Evolutionary conservation across 2,329 filamentous ascomycete genomes (phyloP), one percentile per base, ranked within the genome.

Genomic region (Pseudophaeomoniella oleicola): DNA sequence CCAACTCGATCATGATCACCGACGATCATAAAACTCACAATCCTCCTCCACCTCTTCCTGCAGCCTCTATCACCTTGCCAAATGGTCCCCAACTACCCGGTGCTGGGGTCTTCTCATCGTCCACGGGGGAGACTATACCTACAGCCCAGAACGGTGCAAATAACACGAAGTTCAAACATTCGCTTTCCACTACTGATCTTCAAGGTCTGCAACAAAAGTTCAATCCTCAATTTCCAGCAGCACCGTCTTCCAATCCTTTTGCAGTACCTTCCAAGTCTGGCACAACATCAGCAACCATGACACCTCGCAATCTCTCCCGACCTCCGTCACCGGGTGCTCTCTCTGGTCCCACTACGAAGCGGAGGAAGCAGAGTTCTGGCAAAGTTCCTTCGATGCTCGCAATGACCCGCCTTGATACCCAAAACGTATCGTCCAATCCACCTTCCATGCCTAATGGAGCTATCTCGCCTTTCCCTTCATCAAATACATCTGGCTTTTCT

Each of bases 1-100:
- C 84, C 14, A 77, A 80, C 38, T 82, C 85, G 1, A 93, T 96
- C 45, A 88, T 94, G 72, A 94, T 96, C 44, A 96, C 90, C 1
- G 88, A 98, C 54, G 88, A 98, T 51, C 88, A 96, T 64, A 96
- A 96, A 63, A 94, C 85, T 5, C 81, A 84, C 48, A 56, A 60
- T 39, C 56, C 67, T 35, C 58, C 66, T 44, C 55, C 49, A 39
- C 41, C 47, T 31, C 46, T 22, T 42, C 43, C 35, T 48, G 61
- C 49, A 35, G 50, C 52, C 37, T 45, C 57, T 39, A 45, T 51
- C 39, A 41, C 55, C 31, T 44, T 57, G 4, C 47, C 53, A n/a
- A 57, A 60, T 43, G 53, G 50, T 19, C 53, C 54, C 27, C 56
- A 60, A 41, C 49, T 64, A 14, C 54, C 64, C 12, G 62, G 59